Conservation (phyloP, 1,284 basidiomycete genomes). For the Mycosarcoma maydis region DNA sequence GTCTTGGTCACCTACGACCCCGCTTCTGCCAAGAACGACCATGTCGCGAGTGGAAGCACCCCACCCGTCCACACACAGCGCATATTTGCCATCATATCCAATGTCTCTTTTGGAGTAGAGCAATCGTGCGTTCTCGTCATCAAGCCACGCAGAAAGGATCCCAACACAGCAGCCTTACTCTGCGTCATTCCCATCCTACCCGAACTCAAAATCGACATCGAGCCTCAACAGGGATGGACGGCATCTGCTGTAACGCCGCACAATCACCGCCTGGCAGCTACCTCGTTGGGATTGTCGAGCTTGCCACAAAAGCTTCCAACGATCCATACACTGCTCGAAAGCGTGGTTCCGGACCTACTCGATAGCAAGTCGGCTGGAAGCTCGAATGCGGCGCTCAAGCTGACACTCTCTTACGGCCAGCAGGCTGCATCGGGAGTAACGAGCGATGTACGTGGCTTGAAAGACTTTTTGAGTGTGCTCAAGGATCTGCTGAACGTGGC, state of each 20-base stretch:
- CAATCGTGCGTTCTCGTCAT: constrained; percentile 42
- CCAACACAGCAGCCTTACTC: constrained; percentile 24
- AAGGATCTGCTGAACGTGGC: constrained; percentile 33
- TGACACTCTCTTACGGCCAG: constrained; percentile 20
- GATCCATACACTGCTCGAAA: constrained; percentile 34
- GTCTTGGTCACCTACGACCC: constrained; percentile 34
- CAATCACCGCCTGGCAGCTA: constrained; percentile 17
- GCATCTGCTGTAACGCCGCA: constrained; percentile 20
- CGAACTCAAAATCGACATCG: constrained; percentile 33
- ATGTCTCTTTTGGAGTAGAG: constrained; percentile 32
- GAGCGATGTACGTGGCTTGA: constrained; percentile 30
- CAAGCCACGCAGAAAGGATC: constrained; percentile 32
- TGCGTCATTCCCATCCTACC: constrained; percentile 38
- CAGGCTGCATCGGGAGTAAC: constrained; percentile 24
- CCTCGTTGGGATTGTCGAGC: constrained; percentile 15
- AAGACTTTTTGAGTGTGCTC: constrained; percentile 47
- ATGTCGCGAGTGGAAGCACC: background rate
- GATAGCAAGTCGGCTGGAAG: background rate
- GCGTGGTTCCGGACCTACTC: constrained; percentile 17
- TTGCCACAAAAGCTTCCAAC: constrained; percentile 22
- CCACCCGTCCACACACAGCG: constrained; percentile 20
- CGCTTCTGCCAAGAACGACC: background rate
- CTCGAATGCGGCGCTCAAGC: constrained; percentile 17
- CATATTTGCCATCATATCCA: constrained; percentile 49
- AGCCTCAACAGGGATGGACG: constrained; percentile 27